phyloP scores from a whole-genome alignment of 140 eudicot genomes.

The Cichorium intybus region DNA sequence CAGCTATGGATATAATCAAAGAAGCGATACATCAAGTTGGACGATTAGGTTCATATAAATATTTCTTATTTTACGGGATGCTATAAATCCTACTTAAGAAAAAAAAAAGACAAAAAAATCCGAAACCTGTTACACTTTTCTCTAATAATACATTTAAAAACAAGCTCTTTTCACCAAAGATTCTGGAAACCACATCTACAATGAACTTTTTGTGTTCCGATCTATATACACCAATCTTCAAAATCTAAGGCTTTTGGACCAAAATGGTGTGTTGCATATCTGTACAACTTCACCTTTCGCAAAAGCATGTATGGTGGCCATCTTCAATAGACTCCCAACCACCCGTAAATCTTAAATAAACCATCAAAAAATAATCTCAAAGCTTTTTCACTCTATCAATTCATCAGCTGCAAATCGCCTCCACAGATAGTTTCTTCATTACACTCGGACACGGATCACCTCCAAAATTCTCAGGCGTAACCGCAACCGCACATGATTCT shows the following conservation, averaged over 20 bases:
- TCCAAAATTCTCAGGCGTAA: constrained; percentile 70
- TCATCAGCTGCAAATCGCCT: constrained; percentile 77
- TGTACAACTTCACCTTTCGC: constrained; percentile 70
- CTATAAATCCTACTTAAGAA: background rate
- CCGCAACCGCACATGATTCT: constrained; percentile 64
- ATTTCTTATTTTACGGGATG: too few species aligned
- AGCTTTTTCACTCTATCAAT: background rate
- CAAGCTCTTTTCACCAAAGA: background rate
- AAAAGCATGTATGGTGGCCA: constrained; percentile 30
- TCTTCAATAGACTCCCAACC: constrained; percentile 6
- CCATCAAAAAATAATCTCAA: constrained; percentile 2
- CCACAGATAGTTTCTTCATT: constrained; percentile 90
- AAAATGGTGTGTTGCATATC: constrained; percentile 58
- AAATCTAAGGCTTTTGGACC: constrained; percentile 39
- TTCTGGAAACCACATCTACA: background rate
- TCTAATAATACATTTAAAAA: constrained; percentile 1
- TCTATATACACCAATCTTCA: constrained; percentile 38
- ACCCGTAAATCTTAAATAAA: constrained; percentile 14
- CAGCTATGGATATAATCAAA: too few species aligned
- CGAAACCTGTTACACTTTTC: constrained; percentile 3
- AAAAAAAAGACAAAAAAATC: background rate
- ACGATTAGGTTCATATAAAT: too few species aligned
- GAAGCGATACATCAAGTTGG: too few species aligned
- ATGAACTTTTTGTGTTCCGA: background rate
- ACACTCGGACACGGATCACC: constrained; percentile 93